These are phyloP conservation scores for Nevesoporus exiguus DNA, from an alignment of 768 basidiomycete species.

Conservation along the genomic window DNA sequence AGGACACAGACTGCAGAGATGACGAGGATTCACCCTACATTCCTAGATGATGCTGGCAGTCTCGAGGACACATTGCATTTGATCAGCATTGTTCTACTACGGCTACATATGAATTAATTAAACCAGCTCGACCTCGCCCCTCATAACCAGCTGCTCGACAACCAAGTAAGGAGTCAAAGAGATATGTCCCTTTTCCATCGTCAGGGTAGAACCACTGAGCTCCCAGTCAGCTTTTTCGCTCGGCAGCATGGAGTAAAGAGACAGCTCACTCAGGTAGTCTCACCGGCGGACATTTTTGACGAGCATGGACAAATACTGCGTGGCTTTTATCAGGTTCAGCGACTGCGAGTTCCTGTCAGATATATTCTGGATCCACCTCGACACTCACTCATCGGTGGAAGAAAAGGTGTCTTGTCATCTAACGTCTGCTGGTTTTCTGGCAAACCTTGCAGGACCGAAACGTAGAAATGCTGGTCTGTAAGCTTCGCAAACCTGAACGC, in stretches of 20 bases:
- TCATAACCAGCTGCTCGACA: constrained; percentile 67
- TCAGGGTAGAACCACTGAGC: constrained; percentile 66
- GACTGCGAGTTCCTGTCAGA: constrained; percentile 45
- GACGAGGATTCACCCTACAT: constrained; percentile 44
- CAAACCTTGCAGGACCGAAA: constrained; percentile 79
- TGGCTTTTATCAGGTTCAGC: constrained; percentile 69
- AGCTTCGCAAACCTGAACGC: constrained; percentile 65
- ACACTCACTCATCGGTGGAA: constrained; percentile 70
- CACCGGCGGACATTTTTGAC: constrained; percentile 63
- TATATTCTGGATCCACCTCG: not conserved
- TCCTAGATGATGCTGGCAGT: constrained; percentile 31
- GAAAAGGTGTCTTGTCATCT: constrained; percentile 68
- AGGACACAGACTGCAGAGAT: constrained; percentile 42
- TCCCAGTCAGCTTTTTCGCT: not conserved
- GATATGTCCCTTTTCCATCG: constrained; percentile 79
- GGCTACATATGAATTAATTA: constrained; percentile 35
- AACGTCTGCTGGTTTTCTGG: constrained; percentile 74
- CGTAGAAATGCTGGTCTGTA: constrained; percentile 71
- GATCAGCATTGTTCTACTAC: constrained; percentile 4
- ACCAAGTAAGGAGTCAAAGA: constrained; percentile 74
- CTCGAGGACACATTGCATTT: constrained; percentile 7
- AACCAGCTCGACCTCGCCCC: constrained; percentile 76
- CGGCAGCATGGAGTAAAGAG: not conserved
- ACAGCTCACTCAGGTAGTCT: constrained; percentile 63
- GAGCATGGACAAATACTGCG: constrained; percentile 81